Evolutionary conservation across 352 stramenopile species (phyloP).

Genomic region (Achlya hypogyna): DNA sequence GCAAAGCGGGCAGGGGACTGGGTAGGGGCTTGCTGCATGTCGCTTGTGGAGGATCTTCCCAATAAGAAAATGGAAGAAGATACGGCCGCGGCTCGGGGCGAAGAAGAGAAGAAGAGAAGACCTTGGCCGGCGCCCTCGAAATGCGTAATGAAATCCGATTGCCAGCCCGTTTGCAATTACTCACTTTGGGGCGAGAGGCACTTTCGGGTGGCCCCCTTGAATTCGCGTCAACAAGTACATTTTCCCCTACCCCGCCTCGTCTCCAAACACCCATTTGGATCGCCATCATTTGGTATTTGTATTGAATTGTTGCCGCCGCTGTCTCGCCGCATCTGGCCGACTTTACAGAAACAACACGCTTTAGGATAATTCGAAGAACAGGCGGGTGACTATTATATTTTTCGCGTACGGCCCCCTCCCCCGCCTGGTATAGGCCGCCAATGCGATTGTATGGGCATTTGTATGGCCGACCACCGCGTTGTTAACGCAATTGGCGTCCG

Average conservation of each 20-base stretch:
- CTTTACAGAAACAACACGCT: too few species aligned
- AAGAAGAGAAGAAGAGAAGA: slow-evolving; percentile 20
- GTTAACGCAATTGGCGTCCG: too few species aligned
- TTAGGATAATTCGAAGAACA: too few species aligned
- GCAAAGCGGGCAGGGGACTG: slow-evolving; percentile 26
- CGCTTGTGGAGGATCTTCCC: not conserved
- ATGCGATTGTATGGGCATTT: too few species aligned
- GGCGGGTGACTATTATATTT: too few species aligned
- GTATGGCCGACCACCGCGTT: too few species aligned
- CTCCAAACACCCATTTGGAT: not conserved
- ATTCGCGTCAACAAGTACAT: not conserved
- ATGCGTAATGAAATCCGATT: slow-evolving; percentile 13
- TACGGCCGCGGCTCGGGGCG: not conserved
- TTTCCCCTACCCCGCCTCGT: not conserved
- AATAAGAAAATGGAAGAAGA: slow-evolving; percentile 17
- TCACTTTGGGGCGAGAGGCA: not conserved
- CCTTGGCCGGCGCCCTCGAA: slow-evolving; percentile 9
- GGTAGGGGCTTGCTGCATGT: not conserved
- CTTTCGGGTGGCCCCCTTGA: not conserved
- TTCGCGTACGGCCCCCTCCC: too few species aligned
- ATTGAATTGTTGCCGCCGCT: too few species aligned
- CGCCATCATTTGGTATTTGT: not conserved
- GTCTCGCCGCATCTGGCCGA: too few species aligned
- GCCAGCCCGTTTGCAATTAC: too few species aligned
- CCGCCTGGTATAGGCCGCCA: too few species aligned